phyloP scores from a whole-genome alignment of 2,329 filamentous ascomycete genomes.

The Metarhizium guizhouense region DNA sequence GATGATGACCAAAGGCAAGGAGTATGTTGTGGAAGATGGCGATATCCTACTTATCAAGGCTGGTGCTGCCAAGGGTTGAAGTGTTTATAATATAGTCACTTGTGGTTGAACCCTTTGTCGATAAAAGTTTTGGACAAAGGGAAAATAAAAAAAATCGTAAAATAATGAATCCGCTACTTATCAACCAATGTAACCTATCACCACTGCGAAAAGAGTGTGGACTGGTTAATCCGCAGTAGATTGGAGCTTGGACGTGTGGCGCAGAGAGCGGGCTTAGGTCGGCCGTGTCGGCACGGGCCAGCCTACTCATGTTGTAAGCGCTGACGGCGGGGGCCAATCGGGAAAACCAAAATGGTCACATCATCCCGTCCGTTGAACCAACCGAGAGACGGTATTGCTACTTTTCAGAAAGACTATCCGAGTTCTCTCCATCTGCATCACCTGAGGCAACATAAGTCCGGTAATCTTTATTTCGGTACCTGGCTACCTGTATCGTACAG shows the following conservation, averaged over 20 bases:
- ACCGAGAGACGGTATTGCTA: not conserved
- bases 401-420: not conserved
- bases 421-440: not conserved
- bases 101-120: not conserved
- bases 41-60: slow-evolving; percentile 84
- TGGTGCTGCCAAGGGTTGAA: slow-evolving; percentile 65
- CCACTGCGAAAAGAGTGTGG: not conserved
- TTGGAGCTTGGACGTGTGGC: too few species aligned
- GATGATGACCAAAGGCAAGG: slow-evolving; percentile 97
- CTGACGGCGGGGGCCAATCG: too few species aligned
- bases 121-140: slow-evolving; percentile 2
- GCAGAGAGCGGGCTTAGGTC: too few species aligned
- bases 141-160: slow-evolving; percentile 4
- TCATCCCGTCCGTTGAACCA: too few species aligned
- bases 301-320: too few species aligned
- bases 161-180: slow-evolving; percentile 14
- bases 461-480: not conserved
- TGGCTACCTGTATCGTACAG: not conserved
- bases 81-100: not conserved
- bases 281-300: too few species aligned
- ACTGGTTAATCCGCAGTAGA: too few species aligned
- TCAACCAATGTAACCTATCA: not conserved
- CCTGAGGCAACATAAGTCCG: not conserved
- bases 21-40: slow-evolving; percentile 82
- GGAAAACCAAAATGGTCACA: too few species aligned